Evolutionary conservation across 78 protist species (phyloP).

Genomic region (Dictyostelium firmibasis): DNA sequence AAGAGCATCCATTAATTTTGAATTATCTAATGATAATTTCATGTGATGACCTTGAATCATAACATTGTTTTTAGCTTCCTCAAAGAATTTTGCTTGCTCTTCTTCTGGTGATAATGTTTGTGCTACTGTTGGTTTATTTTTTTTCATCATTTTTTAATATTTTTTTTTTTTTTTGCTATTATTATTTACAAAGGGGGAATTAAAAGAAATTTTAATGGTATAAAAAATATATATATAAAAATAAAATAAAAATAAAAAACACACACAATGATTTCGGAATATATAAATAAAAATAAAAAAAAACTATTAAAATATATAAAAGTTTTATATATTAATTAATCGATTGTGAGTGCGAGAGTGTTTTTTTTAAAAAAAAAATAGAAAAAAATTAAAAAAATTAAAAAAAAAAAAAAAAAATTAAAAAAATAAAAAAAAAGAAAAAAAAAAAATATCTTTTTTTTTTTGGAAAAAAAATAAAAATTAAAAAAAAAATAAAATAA

Average conservation of each 20-base stretch:
- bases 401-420: neutral
- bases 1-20: conserved; percentile 92
- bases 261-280: neutral
- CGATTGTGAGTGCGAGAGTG: neutral
- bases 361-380: neutral
- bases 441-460: neutral
- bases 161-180: neutral
- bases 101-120: conserved; percentile 76
- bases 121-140: conserved; percentile 30
- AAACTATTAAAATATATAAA: no score
- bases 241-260: neutral
- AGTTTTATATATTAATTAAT: neutral
- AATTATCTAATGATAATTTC: conserved; percentile 86
- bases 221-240: neutral
- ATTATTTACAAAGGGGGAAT: neutral
- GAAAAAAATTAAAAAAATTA: neutral
- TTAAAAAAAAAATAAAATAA: no score
- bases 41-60: conserved; percentile 88
- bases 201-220: neutral
- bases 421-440: neutral
- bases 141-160: neutral
- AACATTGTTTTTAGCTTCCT: conserved; percentile 81
- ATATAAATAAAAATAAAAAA: neutral
- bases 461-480: no score
- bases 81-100: conserved; percentile 82